A percentile compares a stretch with the other conserved stretches of the same genome.
Evolutionary conservation across 441 rosid species (phyloP).

Genomic region (Cnidoscolus chayamansa): DNA sequence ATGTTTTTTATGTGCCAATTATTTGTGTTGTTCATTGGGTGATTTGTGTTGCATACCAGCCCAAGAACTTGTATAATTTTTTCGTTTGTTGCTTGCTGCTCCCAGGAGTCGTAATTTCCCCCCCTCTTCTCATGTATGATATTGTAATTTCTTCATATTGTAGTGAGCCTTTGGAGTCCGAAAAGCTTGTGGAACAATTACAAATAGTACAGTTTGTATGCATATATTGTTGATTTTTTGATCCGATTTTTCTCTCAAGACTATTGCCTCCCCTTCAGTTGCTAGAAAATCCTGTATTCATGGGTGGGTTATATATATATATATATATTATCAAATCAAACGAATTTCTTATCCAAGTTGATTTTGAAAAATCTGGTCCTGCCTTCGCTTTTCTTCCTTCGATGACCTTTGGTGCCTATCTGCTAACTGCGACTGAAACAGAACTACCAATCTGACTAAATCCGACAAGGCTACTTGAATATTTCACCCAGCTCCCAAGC

Average conservation of each 20-base stretch:
- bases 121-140: constrained; percentile 23
- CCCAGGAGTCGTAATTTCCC: not conserved
- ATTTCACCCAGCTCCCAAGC: too few relatives aligned
- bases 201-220: constrained; percentile 23
- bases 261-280: not conserved
- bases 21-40: constrained; percentile 23
- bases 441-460: not conserved
- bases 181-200: constrained; percentile 17
- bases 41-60: constrained; percentile 13
- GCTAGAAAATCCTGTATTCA: not conserved
- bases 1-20: constrained; percentile 18
- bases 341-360: too few relatives aligned
- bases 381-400: not conserved
- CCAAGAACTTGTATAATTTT: constrained; percentile 25
- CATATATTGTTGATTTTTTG: constrained; percentile 21
- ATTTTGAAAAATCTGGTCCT: too few relatives aligned
- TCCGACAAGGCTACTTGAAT: not conserved
- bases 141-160: constrained; percentile 22
- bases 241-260: constrained; percentile 11
- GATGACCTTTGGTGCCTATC: too few relatives aligned
- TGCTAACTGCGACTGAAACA: not conserved
- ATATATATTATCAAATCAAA: too few relatives aligned
- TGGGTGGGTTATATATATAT: not conserved
- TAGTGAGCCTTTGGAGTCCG: constrained; percentile 31
- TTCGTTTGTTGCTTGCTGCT: constrained; percentile 10